Evolutionary conservation across 345 rosid species (phyloP).

Genomic region (Murraya koenigii): DNA sequence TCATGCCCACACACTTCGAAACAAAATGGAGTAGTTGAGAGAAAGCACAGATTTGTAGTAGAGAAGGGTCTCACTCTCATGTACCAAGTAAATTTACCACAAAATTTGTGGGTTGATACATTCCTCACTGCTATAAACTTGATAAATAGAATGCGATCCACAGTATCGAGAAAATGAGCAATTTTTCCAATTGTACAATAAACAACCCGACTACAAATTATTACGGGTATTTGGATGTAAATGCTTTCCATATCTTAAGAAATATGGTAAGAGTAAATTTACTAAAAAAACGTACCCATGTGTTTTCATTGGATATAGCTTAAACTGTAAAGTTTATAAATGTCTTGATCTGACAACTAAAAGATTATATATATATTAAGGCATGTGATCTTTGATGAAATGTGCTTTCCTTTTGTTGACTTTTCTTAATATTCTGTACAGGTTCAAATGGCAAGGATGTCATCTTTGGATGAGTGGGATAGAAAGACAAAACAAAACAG

Average conservation of each 20-base stretch:
- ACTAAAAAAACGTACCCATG: background rate
- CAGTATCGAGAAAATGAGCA: background rate
- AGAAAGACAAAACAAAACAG: too few species aligned
- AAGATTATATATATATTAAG: background rate
- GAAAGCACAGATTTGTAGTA: too few species aligned
- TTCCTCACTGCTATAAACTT: background rate
- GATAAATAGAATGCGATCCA: constrained; percentile 6
- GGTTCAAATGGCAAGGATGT: too few species aligned
- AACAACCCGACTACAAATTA: background rate
- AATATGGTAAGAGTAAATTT: background rate
- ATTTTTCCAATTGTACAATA: background rate
- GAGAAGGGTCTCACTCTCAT: background rate
- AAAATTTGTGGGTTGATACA: constrained; percentile 1
- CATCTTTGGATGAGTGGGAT: too few species aligned
- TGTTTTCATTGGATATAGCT: background rate
- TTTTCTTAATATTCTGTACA: too few species aligned
- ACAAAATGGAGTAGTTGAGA: too few species aligned
- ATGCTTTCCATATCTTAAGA: background rate
- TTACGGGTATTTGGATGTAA: background rate
- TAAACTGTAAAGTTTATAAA: background rate
- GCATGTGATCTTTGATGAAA: background rate
- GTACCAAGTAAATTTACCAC: constrained; percentile 5
- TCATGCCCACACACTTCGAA: background rate
- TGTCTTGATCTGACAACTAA: background rate
- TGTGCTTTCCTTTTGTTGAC: background rate